Base-by-base conservation (phyloP, 2,329 filamentous ascomycete species). In the Talaromyces atroroseus region DNA sequence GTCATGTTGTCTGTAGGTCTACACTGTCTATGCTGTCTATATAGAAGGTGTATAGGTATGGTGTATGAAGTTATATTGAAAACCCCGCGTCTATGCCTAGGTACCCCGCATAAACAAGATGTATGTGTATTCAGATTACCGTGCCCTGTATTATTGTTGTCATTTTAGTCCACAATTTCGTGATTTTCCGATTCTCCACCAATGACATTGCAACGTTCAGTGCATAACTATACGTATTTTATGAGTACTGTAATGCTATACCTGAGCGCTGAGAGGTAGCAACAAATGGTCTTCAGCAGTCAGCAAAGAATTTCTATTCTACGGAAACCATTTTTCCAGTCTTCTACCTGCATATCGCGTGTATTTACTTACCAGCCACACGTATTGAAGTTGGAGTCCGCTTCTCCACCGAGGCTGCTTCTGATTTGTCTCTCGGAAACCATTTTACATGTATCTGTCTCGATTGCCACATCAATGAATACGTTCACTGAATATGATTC, bases 401-500 rank as follows among this genome's bases (percentile, higher is more conserved):
- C 42, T 6, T 7, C 26, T 45, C 32, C 34, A 46, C 44, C 44
- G 49, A 20, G 14, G 40, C 21, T 16, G 7, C n/a, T 29, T 5
- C 42, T 52, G 56, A 58, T 58, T 58, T 40, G 56, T 42, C 47
- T 20, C 26, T 58, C 56, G 56, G 56, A 58, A 58, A 58, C 56
- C 56, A 58, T 55, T 58, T 58, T 36, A 14, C 4, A 29, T 29
- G n/a, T n/a, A n/a, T n/a, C n/a, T n/a, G n/a, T n/a, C 26, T 29
- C 42, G 18, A 21, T 45, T 45, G 42, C 23, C 42, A 38, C 34
- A 29, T 26, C 4, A 8, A 29, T n/a, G n/a, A n/a, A n/a, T n/a
- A n/a, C 8, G 8, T 29, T 11, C 5, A 29, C 26, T 29, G 8
- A 29, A 29, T 29, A 29, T 5, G 24, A n/a, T n/a, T n/a, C n/a